phyloP scores from a whole-genome alignment of 2,329 filamentous ascomycete species.

The Pseudopyricularia javanii region DNA sequence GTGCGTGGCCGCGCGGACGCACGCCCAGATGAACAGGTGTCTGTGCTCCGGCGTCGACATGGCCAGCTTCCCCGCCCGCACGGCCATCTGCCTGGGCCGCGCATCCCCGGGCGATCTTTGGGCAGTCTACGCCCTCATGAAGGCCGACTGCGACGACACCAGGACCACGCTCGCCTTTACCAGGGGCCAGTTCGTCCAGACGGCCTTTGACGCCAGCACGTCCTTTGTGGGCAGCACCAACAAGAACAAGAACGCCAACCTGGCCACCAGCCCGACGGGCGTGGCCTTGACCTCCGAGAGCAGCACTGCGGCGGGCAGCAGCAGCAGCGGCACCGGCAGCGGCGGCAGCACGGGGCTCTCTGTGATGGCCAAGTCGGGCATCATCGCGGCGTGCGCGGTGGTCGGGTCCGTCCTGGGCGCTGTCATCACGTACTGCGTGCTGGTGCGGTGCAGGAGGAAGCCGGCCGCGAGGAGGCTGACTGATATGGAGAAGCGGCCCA shows the following conservation, averaged over 20 bases:
- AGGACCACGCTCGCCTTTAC: conserved; percentile 28
- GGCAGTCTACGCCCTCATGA: conserved; percentile 29
- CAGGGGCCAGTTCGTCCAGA: conserved; percentile 26
- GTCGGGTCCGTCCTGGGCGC: conserved; percentile 10
- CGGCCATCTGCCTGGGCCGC: conserved; percentile 32
- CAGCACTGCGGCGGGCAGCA: background rate
- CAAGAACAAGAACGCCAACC: background rate
- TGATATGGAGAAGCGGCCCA: background rate
- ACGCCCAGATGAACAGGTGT: conserved; percentile 30
- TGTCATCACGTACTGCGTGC: conserved; percentile 10
- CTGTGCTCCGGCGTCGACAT: conserved; percentile 30
- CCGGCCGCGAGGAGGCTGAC: conserved; percentile 14
- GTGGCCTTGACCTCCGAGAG: background rate
- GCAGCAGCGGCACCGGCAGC: conserved; percentile 1
- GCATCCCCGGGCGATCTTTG: conserved; percentile 22
- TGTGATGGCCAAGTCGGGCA: conserved; percentile 13
- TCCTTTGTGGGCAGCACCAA: conserved; percentile 1
- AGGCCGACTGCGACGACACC: conserved; percentile 28
- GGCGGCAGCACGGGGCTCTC: conserved; percentile 8
- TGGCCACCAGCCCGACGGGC: background rate
- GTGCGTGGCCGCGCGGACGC: conserved; percentile 26
- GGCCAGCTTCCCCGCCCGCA: conserved; percentile 32
- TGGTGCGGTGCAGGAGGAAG: conserved; percentile 9
- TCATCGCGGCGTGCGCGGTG: conserved; percentile 13
- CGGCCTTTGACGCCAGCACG: conserved; percentile 11